A percentile compares a stretch with the other conserved stretches of the same genome.
phyloP scores from a whole-genome alignment of 2,329 filamentous ascomycete species.

The Rhinocladiella mackenziei region DNA sequence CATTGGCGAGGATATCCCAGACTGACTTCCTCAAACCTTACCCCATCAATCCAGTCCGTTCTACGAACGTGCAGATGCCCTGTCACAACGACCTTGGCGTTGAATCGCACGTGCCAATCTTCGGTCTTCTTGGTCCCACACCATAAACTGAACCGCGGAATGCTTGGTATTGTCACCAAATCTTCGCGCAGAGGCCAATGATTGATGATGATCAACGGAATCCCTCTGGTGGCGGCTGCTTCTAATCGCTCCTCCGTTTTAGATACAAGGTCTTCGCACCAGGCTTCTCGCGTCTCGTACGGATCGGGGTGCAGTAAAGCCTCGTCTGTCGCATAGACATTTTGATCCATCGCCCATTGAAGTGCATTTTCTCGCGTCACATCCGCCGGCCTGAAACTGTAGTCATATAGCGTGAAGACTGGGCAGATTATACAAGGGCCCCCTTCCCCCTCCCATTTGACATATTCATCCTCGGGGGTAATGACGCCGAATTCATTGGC shows the following conservation, averaged over 20 bases:
- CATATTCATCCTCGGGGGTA: conserved; percentile 56
- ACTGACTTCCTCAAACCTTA: conserved; percentile 30
- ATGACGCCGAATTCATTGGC: conserved; percentile 51
- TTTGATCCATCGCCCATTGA: conserved; percentile 28
- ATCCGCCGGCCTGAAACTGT: conserved; percentile 52
- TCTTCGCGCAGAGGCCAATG: conserved; percentile 30
- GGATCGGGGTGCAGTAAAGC: conserved; percentile 28
- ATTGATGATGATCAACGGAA: conserved; percentile 28
- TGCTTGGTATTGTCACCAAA: conserved; percentile 24
- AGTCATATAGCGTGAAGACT: conserved; percentile 59
- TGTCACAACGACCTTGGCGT: conserved; percentile 29
- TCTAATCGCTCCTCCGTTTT: conserved; percentile 23
- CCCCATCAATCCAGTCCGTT: conserved; percentile 29
- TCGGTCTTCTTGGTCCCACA: conserved; percentile 29
- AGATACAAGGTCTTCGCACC: conserved; percentile 24
- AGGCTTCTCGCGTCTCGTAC: conserved; percentile 23
- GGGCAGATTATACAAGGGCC: conserved; percentile 50
- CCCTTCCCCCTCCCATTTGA: conserved; percentile 51
- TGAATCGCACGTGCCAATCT: conserved; percentile 28
- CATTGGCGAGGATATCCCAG: conserved; percentile 29
- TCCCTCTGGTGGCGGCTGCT: conserved; percentile 15
- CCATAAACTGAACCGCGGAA: conserved; percentile 30
- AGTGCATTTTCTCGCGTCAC: conserved; percentile 47
- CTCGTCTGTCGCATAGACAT: conserved; percentile 29
- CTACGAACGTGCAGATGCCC: conserved; percentile 29